These are phyloP conservation scores for Raphidocelis subcapitata DNA, from an alignment of 139 green algal genomes.

Conservation along the genomic window DNA sequence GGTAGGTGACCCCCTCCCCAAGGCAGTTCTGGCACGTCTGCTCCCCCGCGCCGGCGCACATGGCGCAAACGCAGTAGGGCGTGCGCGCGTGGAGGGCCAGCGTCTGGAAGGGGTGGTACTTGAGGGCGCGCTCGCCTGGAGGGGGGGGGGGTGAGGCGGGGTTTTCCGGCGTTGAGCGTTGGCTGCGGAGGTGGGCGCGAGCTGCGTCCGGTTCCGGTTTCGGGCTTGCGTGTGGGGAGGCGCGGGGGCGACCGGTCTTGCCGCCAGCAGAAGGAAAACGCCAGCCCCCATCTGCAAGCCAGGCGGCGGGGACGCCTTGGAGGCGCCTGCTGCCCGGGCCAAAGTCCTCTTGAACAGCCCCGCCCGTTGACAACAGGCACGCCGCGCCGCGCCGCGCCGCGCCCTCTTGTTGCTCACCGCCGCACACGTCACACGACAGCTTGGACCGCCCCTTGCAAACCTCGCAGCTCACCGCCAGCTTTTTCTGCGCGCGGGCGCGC, in stretches of 20 bases:
- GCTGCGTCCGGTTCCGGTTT: no score
- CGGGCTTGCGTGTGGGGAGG: no score
- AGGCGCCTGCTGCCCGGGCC: background rate
- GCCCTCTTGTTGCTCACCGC: slow-evolving; percentile 28
- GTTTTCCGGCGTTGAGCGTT: background rate
- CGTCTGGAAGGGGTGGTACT: slow-evolving; percentile 30
- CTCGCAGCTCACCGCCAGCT: slow-evolving; percentile 17
- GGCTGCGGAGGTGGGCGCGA: background rate
- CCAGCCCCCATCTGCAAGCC: no score
- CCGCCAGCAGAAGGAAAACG: no score
- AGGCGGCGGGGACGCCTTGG: background rate
- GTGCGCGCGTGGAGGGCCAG: slow-evolving; percentile 8
- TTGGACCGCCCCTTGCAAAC: slow-evolving; percentile 26
- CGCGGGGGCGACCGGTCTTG: no score
- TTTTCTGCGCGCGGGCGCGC: slow-evolving; percentile 9
- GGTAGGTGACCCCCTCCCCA: slow-evolving; percentile 16
- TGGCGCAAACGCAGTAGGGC: slow-evolving; percentile 38
- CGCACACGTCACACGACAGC: slow-evolving; percentile 42
- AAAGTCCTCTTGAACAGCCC: background rate
- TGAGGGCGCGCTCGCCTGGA: slow-evolving; percentile 22
- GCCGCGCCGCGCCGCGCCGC: background rate
- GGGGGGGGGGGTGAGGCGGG: background rate
- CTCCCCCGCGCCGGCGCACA: slow-evolving; percentile 47
- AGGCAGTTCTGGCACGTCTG: slow-evolving; percentile 54
- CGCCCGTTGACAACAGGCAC: background rate